Conservation (phyloP, 176 grass and related monocot genomes). For the Carex littledalei region DNA sequence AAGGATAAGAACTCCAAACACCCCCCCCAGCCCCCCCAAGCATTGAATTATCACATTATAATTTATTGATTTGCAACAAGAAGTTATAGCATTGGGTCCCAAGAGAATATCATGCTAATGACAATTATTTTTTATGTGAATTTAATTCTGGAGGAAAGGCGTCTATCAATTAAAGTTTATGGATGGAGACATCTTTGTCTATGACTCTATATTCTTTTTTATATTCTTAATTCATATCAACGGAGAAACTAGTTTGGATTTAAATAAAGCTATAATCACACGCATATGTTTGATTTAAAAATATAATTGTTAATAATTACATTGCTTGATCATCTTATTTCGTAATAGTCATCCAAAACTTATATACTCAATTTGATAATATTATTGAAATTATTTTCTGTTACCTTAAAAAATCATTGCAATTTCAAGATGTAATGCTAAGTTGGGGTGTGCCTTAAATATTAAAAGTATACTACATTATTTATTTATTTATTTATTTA, state of each 20-base stretch:
- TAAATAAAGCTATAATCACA: background rate
- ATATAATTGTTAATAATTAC: background rate
- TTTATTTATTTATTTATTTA: too few relatives aligned
- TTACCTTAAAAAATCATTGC: too few relatives aligned
- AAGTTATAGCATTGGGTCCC: background rate
- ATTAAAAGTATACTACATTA: too few relatives aligned
- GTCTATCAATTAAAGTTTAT: conserved; percentile 7
- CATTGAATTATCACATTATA: background rate
- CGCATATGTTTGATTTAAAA: background rate
- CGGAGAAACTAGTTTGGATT: background rate
- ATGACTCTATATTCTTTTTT: background rate
- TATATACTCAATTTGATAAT: too few relatives aligned
- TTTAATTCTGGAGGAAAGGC: background rate
- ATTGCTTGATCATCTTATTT: too few relatives aligned
- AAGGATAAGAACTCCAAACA: background rate
- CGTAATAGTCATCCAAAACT: too few relatives aligned
- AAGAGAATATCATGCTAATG: background rate
- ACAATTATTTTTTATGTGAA: background rate
- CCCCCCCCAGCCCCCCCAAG: background rate
- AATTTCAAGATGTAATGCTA: too few relatives aligned
- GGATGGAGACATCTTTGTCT: background rate
- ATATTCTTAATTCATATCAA: background rate
- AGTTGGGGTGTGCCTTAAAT: too few relatives aligned
- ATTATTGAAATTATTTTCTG: too few relatives aligned
- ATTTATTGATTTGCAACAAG: background rate